A percentile compares a stretch with the other conserved stretches of the same genome.
phyloP scores from a whole-genome alignment of 148 eudicot genomes.

The Fagopyrum esculentum region DNA sequence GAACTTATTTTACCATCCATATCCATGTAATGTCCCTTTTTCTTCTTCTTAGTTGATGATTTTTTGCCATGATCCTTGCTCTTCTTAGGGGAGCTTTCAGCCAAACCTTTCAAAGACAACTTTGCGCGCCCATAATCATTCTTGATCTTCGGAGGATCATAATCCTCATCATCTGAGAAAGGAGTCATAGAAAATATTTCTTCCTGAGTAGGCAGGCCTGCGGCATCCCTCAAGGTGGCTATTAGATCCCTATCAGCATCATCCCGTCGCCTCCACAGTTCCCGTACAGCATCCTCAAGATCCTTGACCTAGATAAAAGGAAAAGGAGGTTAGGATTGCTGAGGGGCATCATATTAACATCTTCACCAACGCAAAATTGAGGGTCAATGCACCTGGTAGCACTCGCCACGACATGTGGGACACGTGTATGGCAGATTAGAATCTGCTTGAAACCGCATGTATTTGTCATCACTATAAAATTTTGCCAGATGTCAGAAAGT shows the following conservation, averaged over 20 bases:
- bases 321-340: background rate
- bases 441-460: slow-evolving; percentile 84
- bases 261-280: slow-evolving; percentile 89
- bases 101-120: slow-evolving; percentile 61
- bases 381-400: slow-evolving; percentile 56
- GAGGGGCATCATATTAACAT: background rate
- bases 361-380: background rate
- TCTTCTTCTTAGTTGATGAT: slow-evolving; percentile 59
- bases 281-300: slow-evolving; percentile 94
- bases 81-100: slow-evolving; percentile 70
- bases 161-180: slow-evolving; percentile 91
- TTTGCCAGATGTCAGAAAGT: slow-evolving; percentile 3
- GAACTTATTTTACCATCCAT: slow-evolving; percentile 25
- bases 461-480: slow-evolving; percentile 73
- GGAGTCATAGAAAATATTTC: slow-evolving; percentile 89
- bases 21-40: slow-evolving; percentile 38
- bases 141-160: slow-evolving; percentile 38
- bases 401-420: slow-evolving; percentile 94
- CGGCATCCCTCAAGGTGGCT: slow-evolving; percentile 81
- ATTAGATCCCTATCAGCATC: slow-evolving; percentile 73
- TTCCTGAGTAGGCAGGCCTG: slow-evolving; percentile 89
- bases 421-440: slow-evolving; percentile 86
- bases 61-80: slow-evolving; percentile 59
- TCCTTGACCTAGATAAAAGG: slow-evolving; percentile 43
- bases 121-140: slow-evolving; percentile 60